These are phyloP conservation scores for Abrus pulchellus DNA, from an alignment of 306 rosid genomes.

Conservation along the genomic window DNA sequence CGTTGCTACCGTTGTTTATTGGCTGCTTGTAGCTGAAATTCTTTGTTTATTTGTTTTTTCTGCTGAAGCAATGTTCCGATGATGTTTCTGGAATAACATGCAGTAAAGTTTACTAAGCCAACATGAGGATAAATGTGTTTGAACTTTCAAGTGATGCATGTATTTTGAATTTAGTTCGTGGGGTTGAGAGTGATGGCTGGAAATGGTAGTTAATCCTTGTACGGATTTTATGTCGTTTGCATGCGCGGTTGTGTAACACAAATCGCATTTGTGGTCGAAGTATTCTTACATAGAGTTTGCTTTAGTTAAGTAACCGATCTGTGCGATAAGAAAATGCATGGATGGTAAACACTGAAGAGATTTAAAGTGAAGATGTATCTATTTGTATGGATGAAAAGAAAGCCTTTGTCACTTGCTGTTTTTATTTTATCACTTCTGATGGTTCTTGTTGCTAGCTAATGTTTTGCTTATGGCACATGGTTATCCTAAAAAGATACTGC, in stretches of 20 bases:
- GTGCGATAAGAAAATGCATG: slow-evolving; percentile 15
- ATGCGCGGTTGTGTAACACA: neutral
- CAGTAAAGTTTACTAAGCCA: neutral
- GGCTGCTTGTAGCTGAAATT: neutral
- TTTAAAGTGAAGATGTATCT: neutral
- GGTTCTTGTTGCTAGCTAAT: neutral
- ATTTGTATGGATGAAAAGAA: neutral
- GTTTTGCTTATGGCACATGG: neutral
- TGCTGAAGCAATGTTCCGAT: neutral
- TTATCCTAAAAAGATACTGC: neutral
- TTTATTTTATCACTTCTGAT: neutral
- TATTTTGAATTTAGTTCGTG: neutral
- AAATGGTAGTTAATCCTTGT: slow-evolving; percentile 1
- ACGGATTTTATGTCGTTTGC: neutral
- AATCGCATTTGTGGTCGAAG: neutral
- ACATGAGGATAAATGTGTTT: neutral
- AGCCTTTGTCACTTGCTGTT: neutral
- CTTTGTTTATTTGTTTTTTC: neutral
- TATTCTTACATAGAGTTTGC: neutral
- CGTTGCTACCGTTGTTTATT: neutral
- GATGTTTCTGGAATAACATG: neutral
- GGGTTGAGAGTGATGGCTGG: neutral
- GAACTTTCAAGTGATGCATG: neutral
- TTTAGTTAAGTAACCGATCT: neutral
- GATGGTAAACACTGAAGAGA: neutral